Evolutionary conservation across 768 basidiomycete species (phyloP), one percentile per base, ranked within the genome.

Genomic region (Auriscalpium microsporum): DNA sequence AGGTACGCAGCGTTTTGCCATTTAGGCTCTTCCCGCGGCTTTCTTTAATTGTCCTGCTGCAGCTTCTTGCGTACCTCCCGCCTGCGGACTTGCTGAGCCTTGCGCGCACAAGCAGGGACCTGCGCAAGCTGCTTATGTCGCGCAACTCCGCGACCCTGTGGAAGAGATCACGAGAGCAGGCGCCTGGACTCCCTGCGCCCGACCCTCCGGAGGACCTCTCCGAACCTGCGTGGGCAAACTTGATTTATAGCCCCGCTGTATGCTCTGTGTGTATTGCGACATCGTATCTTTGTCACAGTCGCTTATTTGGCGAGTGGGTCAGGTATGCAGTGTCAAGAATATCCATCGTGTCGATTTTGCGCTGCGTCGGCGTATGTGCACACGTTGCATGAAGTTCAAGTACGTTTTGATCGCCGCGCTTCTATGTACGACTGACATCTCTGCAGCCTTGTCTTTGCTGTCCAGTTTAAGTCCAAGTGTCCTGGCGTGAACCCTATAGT

Each of bases 191-290:
- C 5, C 48, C 3, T 34, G 53, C 40, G 46, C 59, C 59, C 13
- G 58, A 60, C 8, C 53, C 53, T 13, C 59, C 59, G 0, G 59
- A 60, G n/a, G 58, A 59, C 28, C 60, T 60, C 53, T 59, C 59
- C 16, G 59, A 60, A 38, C 59, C 59, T 10, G 53, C 58, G 11
- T 60, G 59, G 59, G 59, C 58, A 17, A 42, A 59, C 17, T 50
- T 60, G 16, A 2, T 60, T 16, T 60, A 58, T 10, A 57, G 59
- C 10, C 56, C 56, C 42, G 44, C 58, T 13, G 34, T 59, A 7
- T 59, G 58, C 40, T 59, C 52, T 11, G 58, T 58, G 13, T 48
- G 58, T 28, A 11, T 33, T 38, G 2, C 13, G 28, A 34, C 35
- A 14, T 4, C 11, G 9, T 13, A 16, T 17, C 21, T 10, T 48